phyloP scores from a whole-genome alignment of 2,329 filamentous ascomycete species.

The Cladosporium sp. region DNA sequence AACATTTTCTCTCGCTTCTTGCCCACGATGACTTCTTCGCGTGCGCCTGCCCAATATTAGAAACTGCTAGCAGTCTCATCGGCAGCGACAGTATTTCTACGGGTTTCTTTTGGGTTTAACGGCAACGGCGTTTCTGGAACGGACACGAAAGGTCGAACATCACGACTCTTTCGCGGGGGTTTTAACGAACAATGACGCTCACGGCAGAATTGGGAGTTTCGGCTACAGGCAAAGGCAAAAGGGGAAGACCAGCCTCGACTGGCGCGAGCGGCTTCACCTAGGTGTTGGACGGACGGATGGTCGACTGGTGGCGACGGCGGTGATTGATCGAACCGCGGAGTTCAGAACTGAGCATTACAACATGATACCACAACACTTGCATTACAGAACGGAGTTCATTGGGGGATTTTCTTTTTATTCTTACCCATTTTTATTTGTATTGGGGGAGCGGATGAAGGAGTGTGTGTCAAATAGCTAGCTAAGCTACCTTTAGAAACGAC shows the following conservation, averaged over 20 bases:
- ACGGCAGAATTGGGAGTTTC: not conserved
- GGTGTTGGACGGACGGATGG: not conserved
- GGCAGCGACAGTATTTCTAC: not conserved
- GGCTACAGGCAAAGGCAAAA: not conserved
- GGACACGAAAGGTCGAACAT: not conserved
- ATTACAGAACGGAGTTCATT: constrained; percentile 2
- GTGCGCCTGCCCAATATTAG: constrained; percentile 7
- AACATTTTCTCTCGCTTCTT: constrained; percentile 37
- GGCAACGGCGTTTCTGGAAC: not conserved
- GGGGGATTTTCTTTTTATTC: not conserved
- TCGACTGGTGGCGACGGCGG: not conserved
- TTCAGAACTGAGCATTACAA: not conserved
- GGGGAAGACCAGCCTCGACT: not conserved
- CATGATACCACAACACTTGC: constrained; percentile 4
- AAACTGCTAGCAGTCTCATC: not conserved
- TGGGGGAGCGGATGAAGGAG: not conserved
- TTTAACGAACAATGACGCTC: not conserved
- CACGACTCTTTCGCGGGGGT: not conserved
- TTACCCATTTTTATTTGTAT: not conserved
- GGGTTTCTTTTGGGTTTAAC: not conserved
- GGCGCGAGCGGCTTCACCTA: constrained; percentile 2
- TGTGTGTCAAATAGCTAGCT: not conserved
- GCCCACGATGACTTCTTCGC: constrained; percentile 24
- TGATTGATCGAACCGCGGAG: not conserved
- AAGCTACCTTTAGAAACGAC: too few relatives aligned